phyloP scores from a whole-genome alignment of 805 yeast genomes.

The Saccharomyces jurei region DNA sequence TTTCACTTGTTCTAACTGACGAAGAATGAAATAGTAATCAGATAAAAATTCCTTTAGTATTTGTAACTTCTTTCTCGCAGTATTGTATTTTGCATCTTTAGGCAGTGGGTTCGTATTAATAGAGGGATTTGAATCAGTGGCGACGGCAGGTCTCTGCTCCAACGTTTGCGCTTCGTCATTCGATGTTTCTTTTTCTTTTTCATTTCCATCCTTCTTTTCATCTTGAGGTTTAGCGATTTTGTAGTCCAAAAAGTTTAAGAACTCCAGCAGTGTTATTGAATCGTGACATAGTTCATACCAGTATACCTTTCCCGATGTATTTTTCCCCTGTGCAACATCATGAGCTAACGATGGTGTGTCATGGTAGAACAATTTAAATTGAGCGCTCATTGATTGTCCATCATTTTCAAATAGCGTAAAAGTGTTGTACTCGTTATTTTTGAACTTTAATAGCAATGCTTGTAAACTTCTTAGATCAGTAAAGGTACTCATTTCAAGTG shows the following conservation, averaged over 20 bases:
- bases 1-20: constrained; percentile 57
- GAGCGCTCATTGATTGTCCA: constrained; percentile 15
- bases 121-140: not conserved
- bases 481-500: constrained; percentile 9
- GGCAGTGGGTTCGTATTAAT: constrained; percentile 16
- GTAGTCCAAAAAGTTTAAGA: constrained; percentile 13
- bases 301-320: constrained; percentile 7
- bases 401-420: constrained; percentile 13
- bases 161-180: not conserved
- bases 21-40: constrained; percentile 33
- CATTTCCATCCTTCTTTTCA: constrained; percentile 1
- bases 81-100: constrained; percentile 16
- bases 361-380: constrained; percentile 19
- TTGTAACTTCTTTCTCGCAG: constrained; percentile 12
- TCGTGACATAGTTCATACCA: constrained; percentile 24
- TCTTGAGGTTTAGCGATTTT: constrained; percentile 7
- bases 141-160: not conserved
- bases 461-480: constrained; percentile 13
- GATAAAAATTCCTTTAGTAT: constrained; percentile 14
- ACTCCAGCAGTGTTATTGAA: constrained; percentile 11
- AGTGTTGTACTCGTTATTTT: constrained; percentile 8
- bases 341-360: constrained; percentile 17
- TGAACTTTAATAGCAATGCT: constrained; percentile 9
- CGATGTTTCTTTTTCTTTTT: constrained; percentile 1
- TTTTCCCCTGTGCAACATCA: constrained; percentile 7